phyloP scores from a whole-genome alignment of 192 early-diverging fungal species.

The Backusella tarrabulga region DNA sequence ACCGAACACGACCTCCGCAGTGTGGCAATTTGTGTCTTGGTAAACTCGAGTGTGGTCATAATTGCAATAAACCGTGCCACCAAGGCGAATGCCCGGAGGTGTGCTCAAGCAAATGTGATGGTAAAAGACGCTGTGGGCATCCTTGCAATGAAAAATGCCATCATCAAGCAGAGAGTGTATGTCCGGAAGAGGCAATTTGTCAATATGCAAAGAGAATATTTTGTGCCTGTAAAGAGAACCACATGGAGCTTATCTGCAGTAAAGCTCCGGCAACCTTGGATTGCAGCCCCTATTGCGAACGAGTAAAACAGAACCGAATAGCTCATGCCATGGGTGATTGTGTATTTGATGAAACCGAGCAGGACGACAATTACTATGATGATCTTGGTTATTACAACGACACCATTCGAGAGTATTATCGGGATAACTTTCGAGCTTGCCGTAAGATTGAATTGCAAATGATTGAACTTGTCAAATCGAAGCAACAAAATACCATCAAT shows the following conservation, averaged over 20 bases:
- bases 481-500: constrained; percentile 47
- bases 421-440: constrained; percentile 59
- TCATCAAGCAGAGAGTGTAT: constrained; percentile 52
- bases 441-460: constrained; percentile 66
- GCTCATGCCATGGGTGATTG: constrained; percentile 78
- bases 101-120: constrained; percentile 74
- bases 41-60: constrained; percentile 67
- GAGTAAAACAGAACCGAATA: constrained; percentile 72
- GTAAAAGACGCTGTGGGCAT: constrained; percentile 82
- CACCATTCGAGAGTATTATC: constrained; percentile 69
- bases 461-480: constrained; percentile 66
- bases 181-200: constrained; percentile 77
- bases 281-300: constrained; percentile 82
- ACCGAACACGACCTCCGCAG: constrained; percentile 67
- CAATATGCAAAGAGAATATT: constrained; percentile 47
- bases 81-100: constrained; percentile 62
- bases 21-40: constrained; percentile 57
- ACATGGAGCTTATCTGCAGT: constrained; percentile 58
- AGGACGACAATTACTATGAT: background rate
- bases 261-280: constrained; percentile 48
- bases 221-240: constrained; percentile 77
- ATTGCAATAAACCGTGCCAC: constrained; percentile 84
- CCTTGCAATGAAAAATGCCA: constrained; percentile 76
- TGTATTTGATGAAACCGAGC: constrained; percentile 31
- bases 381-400: constrained; percentile 49